Evolutionary conservation across 176 grass and related monocot genomes (phyloP).

Genomic region (Pontederia crassipes): DNA sequence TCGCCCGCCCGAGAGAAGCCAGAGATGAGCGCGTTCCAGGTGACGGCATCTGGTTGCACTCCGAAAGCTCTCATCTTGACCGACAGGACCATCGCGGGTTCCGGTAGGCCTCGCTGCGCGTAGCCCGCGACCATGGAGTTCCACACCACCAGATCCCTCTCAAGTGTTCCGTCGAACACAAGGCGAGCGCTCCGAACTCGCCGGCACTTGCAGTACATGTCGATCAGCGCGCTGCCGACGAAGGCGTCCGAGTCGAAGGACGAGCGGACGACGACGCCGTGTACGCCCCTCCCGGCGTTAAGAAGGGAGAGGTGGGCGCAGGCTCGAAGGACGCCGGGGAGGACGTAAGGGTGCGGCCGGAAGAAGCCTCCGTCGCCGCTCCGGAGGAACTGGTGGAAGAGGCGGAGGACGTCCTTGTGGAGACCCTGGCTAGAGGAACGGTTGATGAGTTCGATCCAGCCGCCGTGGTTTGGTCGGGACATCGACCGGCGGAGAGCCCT

Average conservation of each 20-base stretch:
- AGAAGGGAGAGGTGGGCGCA: slow-evolving; percentile 37
- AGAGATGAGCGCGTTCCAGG: slow-evolving; percentile 40
- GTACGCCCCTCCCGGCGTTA: slow-evolving; percentile 25
- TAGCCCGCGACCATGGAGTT: slow-evolving; percentile 57
- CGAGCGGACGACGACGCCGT: slow-evolving; percentile 28
- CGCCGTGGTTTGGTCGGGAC: slow-evolving; percentile 7
- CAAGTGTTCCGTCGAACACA: slow-evolving; percentile 46
- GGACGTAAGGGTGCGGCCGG: slow-evolving; percentile 19
- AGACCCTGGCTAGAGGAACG: slow-evolving; percentile 26
- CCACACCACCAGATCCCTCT: slow-evolving; percentile 41
- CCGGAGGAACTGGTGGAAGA: slow-evolving; percentile 31
- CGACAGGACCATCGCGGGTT: slow-evolving; percentile 28
- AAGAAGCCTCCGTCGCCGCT: slow-evolving; percentile 1
- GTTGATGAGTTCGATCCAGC: slow-evolving; percentile 33
- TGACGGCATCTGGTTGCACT: slow-evolving; percentile 31
- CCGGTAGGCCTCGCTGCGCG: slow-evolving; percentile 27
- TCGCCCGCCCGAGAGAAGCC: slow-evolving; percentile 37
- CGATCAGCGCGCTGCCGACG: slow-evolving; percentile 33
- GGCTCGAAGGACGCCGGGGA: slow-evolving; percentile 42
- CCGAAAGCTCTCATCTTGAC: slow-evolving; percentile 43
- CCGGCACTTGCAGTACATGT: slow-evolving; percentile 56
- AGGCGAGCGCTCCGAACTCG: slow-evolving; percentile 29
- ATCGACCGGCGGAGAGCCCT: not conserved
- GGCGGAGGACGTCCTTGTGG: slow-evolving; percentile 30
- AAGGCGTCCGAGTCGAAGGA: slow-evolving; percentile 30